These are phyloP conservation scores for Globisporangium recalcitrans DNA, from an alignment of 352 stramenopile species.

Conservation along the genomic window DNA sequence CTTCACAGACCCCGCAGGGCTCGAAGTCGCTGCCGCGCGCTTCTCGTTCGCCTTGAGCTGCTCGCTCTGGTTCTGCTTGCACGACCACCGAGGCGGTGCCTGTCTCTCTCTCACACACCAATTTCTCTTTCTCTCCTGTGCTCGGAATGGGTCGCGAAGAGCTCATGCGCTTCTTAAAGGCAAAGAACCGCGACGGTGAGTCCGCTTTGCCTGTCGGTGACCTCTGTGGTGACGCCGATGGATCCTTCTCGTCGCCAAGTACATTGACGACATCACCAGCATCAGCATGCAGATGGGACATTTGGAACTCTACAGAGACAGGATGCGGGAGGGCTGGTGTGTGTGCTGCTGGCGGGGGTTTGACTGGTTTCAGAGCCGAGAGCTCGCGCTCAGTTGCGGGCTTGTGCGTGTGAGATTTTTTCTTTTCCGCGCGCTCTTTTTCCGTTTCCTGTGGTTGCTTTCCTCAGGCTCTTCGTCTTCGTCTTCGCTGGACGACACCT, in stretches of 20 bases:
- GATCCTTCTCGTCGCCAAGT: background rate
- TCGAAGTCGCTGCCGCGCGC: slow-evolving; percentile 4
- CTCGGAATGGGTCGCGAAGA: background rate
- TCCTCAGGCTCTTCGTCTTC: slow-evolving; percentile 2
- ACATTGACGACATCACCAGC: background rate
- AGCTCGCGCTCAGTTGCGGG: background rate
- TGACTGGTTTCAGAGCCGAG: slow-evolving; percentile 3
- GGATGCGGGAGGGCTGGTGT: background rate
- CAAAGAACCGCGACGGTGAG: slow-evolving; percentile 18
- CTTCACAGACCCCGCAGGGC: background rate
- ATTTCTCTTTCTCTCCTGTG: background rate
- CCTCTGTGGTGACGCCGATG: background rate
- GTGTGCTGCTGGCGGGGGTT: slow-evolving; percentile 6
- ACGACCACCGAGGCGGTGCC: background rate
- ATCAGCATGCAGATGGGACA: background rate
- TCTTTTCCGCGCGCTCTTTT: slow-evolving; percentile 9
- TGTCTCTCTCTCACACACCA: background rate
- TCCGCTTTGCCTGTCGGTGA: slow-evolving; percentile 4
- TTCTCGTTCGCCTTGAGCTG: slow-evolving; percentile 5
- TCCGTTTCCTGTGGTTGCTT: background rate
- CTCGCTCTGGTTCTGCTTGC: slow-evolving; percentile 2
- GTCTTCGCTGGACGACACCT: slow-evolving; percentile 17
- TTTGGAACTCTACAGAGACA: background rate
- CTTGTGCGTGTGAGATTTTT: slow-evolving; percentile 4
- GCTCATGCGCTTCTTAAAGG: background rate